Evolutionary conservation across 768 basidiomycete species (phyloP).

Genomic region (Tylopilus balloui): DNA sequence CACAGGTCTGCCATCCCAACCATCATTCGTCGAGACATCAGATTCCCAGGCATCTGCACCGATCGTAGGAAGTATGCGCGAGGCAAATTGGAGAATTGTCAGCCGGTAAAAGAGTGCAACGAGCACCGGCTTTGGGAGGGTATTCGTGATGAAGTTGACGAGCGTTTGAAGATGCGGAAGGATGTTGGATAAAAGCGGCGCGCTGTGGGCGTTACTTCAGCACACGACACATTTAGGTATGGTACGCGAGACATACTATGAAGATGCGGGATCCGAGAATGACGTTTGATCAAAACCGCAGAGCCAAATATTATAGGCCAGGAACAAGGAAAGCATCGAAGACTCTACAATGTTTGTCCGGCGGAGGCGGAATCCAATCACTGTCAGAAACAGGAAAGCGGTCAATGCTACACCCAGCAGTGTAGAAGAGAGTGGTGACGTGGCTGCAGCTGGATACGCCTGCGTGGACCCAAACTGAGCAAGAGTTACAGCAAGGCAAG

Average conservation of each 20-base stretch:
- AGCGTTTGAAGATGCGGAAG: constrained; percentile 77
- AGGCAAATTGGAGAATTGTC: constrained; percentile 75
- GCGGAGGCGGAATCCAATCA: constrained; percentile 85
- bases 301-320: constrained; percentile 89
- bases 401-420: constrained; percentile 85
- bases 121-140: constrained; percentile 79
- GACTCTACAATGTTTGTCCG: constrained; percentile 93
- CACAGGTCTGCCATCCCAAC: constrained; percentile 72
- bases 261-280: constrained; percentile 67
- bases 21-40: constrained; percentile 56
- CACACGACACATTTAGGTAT: background rate
- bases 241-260: constrained; percentile 53
- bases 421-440: constrained; percentile 83
- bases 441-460: constrained; percentile 80
- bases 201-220: constrained; percentile 37
- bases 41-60: constrained; percentile 77
- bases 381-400: constrained; percentile 82
- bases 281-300: constrained; percentile 77
- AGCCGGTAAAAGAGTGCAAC: constrained; percentile 77
- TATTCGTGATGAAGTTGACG: constrained; percentile 78
- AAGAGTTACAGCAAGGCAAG: background rate
- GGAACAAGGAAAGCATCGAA: constrained; percentile 78
- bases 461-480: constrained; percentile 28
- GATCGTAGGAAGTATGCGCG: constrained; percentile 78
- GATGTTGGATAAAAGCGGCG: constrained; percentile 73